Evolutionary conservation across 1,284 basidiomycete genomes (phyloP), one percentile per base, ranked within the genome.

Genomic region (Tremellales sp.): DNA sequence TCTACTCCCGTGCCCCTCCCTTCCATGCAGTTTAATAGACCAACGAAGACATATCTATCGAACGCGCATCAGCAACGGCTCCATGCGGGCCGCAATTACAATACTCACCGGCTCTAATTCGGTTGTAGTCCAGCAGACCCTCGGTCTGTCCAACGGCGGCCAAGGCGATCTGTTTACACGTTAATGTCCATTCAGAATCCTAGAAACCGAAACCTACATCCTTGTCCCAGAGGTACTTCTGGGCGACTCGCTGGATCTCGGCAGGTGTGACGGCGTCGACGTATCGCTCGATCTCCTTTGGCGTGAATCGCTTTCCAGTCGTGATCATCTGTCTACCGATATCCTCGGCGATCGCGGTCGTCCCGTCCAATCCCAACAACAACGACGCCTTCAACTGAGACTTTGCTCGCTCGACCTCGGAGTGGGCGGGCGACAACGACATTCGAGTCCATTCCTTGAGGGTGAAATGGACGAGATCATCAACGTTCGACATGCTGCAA

Each of bases 271-370:
- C 88, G 43, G 86, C 83, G 72, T 97, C 90, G 42, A 98, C 84
- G 39, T 89, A 88, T 49, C 80, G 80, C 79, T 97, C 93, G 58
- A 95, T 93, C 76, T 98, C 90, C 72, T 86, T 81, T 43, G 95
- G 94, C 25, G 91, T 89, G 77, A 86, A 79, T 63, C 92, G 79
- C 62, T 81, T 84, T 52, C 95, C 95, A 59, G 84, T 89, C 29
- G 93, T 97, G 56, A 98, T 89, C 54, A 98, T 80, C 74, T 97
- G 94, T 65, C 94, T 80, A 33, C 95, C 95, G 71, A 98, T 94
- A 71, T 98, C 95, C 79, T 99, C 95, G 43, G 95, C 94, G 59
- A 95, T 83, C 52, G 92, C 91, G 39, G 93, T 97, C 29, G 90
- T 87, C 40, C 95, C 94, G 68, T 98, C 95, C 41, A 98, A 78